phyloP scores from a whole-genome alignment of 805 yeast genomes.

The Gaillardinia entomophila region DNA sequence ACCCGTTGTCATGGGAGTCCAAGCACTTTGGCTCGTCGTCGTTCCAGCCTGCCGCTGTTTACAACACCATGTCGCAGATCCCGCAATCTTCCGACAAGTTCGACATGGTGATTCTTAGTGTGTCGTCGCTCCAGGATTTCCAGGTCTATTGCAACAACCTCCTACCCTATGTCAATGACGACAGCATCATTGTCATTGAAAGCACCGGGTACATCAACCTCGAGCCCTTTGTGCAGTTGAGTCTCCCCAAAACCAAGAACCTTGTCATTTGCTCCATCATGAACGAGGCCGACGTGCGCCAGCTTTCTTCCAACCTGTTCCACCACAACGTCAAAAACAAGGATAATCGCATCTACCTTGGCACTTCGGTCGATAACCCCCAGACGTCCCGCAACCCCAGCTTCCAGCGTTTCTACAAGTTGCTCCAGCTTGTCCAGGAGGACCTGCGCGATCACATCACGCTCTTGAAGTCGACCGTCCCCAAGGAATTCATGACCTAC shows the following conservation, averaged over 20 bases:
- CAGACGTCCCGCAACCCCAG: conserved; percentile 8
- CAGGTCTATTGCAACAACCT: conserved; percentile 22
- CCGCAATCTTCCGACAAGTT: conserved; percentile 12
- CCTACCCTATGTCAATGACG: conserved; percentile 16
- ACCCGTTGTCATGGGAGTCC: conserved; percentile 14
- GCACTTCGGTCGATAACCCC: conserved; percentile 19
- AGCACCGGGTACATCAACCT: conserved; percentile 67
- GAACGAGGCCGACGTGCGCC: conserved; percentile 56
- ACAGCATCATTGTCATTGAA: conserved; percentile 58
- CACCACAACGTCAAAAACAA: conserved; percentile 22
- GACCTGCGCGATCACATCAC: conserved; percentile 33
- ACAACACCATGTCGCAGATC: conserved; percentile 7
- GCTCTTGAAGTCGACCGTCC: conserved; percentile 44
- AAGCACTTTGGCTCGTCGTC: conserved; percentile 5
- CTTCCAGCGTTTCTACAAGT: conserved; percentile 19
- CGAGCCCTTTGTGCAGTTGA: conserved; percentile 59
- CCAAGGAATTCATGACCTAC: conserved; percentile 57
- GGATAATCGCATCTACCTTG: conserved; percentile 16
- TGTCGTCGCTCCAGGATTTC: conserved; percentile 33
- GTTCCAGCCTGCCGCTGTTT: conserved; percentile 11
- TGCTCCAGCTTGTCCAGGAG: conserved; percentile 29
- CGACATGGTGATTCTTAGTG: conserved; percentile 31
- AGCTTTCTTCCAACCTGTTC: conserved; percentile 18
- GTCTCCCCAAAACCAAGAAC: conserved; percentile 25
- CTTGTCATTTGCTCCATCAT: conserved; percentile 47